Percentiles rank a stretch among this genome's conserved stretches.
These are phyloP conservation scores for Wakefieldia striispora DNA, from an alignment of 768 basidiomycete genomes.

Conservation along the genomic window DNA sequence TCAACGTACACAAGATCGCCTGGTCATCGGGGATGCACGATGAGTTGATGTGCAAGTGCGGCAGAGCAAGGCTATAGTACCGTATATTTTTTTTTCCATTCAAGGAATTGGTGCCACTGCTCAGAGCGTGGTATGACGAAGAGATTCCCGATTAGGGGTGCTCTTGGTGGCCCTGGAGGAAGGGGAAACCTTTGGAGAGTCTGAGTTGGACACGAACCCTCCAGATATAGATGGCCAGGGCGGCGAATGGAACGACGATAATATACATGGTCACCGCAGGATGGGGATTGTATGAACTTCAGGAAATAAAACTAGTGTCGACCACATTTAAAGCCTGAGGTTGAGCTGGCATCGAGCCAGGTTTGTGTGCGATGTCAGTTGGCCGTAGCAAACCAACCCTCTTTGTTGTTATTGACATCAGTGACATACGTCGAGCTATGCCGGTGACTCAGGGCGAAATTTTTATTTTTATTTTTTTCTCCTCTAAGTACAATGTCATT, in stretches of 20 bases:
- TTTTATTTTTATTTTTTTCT: no score
- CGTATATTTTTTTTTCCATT: conserved; percentile 11
- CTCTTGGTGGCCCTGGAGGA: conserved; percentile 6
- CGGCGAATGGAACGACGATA: not conserved
- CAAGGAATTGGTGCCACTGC: conserved; percentile 5
- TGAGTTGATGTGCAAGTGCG: not conserved
- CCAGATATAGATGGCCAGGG: conserved; percentile 3
- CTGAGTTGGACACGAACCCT: not conserved
- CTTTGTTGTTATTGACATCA: no score
- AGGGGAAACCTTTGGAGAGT: conserved; percentile 9
- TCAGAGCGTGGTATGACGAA: conserved; percentile 7
- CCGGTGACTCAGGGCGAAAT: no score
- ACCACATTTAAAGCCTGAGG: no score
- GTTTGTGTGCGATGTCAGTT: no score
- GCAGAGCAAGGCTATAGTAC: not conserved
- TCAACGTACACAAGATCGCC: conserved; percentile 32
- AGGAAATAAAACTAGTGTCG: no score
- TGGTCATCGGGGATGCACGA: not conserved
- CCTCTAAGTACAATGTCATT: no score
- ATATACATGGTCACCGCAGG: no score
- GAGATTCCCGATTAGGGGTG: conserved; percentile 2
- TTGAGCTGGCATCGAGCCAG: no score
- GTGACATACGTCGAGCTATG: no score
- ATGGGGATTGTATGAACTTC: no score
- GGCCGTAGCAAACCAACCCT: no score